Conservation (phyloP, 2,329 filamentous ascomycete species). For the Lachnellula subtilissima region DNA sequence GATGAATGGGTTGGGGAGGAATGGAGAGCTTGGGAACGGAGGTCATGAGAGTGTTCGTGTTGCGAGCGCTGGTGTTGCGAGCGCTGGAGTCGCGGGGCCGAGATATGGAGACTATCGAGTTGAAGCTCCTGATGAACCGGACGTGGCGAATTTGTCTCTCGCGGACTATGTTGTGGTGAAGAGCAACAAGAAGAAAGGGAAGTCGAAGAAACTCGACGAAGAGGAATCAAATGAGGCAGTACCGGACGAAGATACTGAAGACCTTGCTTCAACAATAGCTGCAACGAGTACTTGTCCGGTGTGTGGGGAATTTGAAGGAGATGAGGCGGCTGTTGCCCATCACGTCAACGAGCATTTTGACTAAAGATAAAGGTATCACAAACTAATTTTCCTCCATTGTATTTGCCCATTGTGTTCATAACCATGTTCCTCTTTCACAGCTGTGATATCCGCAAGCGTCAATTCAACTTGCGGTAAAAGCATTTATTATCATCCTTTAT, state of each 20-base stretch:
- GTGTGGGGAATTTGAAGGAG: conserved; percentile 29
- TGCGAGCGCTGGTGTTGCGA: neutral
- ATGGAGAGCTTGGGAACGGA: conserved; percentile 8
- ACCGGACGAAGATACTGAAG: neutral
- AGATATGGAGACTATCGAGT: conserved; percentile 18
- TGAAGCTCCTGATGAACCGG: conserved; percentile 15
- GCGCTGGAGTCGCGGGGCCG: neutral
- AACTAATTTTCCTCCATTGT: too few relatives aligned
- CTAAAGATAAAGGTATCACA: conserved; percentile 6
- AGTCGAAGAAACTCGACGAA: conserved; percentile 1
- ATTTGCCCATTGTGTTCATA: too few relatives aligned
- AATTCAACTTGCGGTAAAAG: too few relatives aligned
- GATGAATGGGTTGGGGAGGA: conserved; percentile 17
- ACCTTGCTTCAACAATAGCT: neutral
- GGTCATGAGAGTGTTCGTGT: neutral
- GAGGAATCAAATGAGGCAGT: neutral
- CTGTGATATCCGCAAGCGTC: too few relatives aligned
- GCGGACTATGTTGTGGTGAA: conserved; percentile 21
- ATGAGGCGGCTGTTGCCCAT: conserved; percentile 27
- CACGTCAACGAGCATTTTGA: conserved; percentile 29
- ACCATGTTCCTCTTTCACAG: too few relatives aligned
- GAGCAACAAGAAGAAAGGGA: conserved; percentile 6
- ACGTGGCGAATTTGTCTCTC: conserved; percentile 10
- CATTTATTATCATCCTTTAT: too few relatives aligned
- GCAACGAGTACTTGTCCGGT: conserved; percentile 21